These are phyloP conservation scores for Cordyceps militaris DNA, from an alignment of 2,329 filamentous ascomycete species.

Conservation along the genomic window DNA sequence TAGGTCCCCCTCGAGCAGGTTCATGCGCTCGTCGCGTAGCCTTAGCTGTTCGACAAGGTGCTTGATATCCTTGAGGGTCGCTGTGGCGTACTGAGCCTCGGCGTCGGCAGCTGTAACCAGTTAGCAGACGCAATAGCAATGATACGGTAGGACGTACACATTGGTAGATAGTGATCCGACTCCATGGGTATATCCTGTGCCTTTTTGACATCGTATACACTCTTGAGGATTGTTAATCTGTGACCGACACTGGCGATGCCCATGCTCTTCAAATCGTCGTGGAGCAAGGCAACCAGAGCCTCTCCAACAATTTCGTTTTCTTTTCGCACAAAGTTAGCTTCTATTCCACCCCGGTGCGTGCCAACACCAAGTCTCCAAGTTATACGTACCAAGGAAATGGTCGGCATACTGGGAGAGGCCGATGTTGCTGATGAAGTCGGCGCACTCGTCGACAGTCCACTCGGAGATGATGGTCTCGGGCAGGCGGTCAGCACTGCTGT, in stretches of 20 bases:
- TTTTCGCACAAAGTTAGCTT: constrained; percentile 27
- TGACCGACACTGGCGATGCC: constrained; percentile 89
- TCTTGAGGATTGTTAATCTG: constrained; percentile 88
- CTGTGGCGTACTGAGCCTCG: constrained; percentile 75
- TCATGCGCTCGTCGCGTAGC: constrained; percentile 84
- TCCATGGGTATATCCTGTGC: constrained; percentile 88
- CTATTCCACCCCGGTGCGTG: background rate
- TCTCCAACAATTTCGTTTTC: constrained; percentile 95
- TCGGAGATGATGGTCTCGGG: constrained; percentile 71
- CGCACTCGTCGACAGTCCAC: constrained; percentile 81
- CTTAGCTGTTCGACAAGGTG: constrained; percentile 84
- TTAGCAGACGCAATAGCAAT: background rate
- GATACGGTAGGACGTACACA: constrained; percentile 54
- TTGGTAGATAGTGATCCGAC: constrained; percentile 85
- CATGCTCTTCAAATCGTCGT: constrained; percentile 93
- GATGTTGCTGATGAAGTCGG: constrained; percentile 76
- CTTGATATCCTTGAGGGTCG: constrained; percentile 88
- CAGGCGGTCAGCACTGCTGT: constrained; percentile 55
- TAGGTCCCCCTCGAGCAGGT: constrained; percentile 73
- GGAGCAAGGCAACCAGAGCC: constrained; percentile 77
- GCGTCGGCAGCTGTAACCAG: constrained; percentile 69
- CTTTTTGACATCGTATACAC: constrained; percentile 92
- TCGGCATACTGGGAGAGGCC: constrained; percentile 78
- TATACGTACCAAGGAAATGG: constrained; percentile 67
- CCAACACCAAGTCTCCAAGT: background rate